Base-by-base conservation (phyloP, 257 asterid species). In the Solanum acaule region DNA sequence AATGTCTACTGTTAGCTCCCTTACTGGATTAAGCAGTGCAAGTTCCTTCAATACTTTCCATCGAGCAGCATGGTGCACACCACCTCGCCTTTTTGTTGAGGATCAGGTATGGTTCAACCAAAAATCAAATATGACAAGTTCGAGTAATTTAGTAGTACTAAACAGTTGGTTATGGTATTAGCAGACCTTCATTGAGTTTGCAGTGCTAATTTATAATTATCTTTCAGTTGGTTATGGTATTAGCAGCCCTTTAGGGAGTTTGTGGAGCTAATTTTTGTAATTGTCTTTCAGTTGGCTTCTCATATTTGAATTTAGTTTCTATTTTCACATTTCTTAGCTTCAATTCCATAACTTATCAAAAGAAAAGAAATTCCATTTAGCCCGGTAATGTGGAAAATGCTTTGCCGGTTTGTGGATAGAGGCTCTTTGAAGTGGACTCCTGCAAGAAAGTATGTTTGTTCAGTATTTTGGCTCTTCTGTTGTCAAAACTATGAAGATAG, bases 31-130 rank as follows among this genome's bases (percentile, higher is more conserved):
- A 82, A 97, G 99, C 91, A 96, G 99, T 72, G 94, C 98, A 65
- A 97, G 99, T 93, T 97, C 99, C 88, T 94, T 95, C 90, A 96
- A 94, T 85, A 91, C 95, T 37, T 95, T 95, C 92, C 96, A 94
- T 63, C 93, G 98, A 82, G 99, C 98, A 10, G 98, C 99, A 2
- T 96, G 98, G 98, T 97, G 99, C 90, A 97, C 99, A 0, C 99
- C 99, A 6, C 99, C 99, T 2, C 98, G 98, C 25, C 96, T 96
- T 15, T 96, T 97, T 89, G 94, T 97, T 44, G 99, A 97, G 90
- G 99, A 97, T 90, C 99, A 96, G 99, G 99, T 97, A 68, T 10
- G 31, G 33, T 65, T 37, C 13, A 67, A 67, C 52, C 20, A 2
- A 31, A 63, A 33, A 18, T 82, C 82, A 10, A n/a, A 25, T 86